Evolutionary conservation across 495 filamentous ascomycete genomes (phyloP), one percentile per base, ranked within the genome.

Genomic region (Neurospora pannonica): DNA sequence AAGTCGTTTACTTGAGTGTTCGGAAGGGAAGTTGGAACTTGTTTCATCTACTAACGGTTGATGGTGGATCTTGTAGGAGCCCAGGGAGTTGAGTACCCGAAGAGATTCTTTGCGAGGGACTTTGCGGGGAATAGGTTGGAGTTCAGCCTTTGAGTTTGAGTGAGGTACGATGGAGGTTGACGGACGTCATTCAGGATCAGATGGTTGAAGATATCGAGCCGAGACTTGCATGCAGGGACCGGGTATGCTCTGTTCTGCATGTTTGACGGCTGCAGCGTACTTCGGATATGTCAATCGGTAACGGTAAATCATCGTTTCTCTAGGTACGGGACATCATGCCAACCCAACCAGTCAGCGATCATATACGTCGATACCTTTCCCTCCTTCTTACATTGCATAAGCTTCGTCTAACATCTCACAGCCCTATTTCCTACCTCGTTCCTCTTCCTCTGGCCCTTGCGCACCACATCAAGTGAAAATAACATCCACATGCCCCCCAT

Each of bases 61-160:
- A n/a, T n/a, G n/a, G n/a, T n/a, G n/a, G n/a, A n/a, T n/a, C n/a
- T n/a, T n/a, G n/a, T 70, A 88, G 88, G 88, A 6, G 79, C 81
- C 0, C 81, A 87, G 76, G 88, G 86, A 0, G 86, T 85, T 2
- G 89, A 90, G 76, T 90, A 89, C 76, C 89, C 89, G 2, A 82
- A 78, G 38, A 81, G 89, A 24, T 91, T 91, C 80, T 91, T 91
- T 79, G 89, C 88, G 1, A 82, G 89, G 71, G 89, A 91, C 75
- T 91, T 83, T 83, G 88, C 87, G 7, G 89, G 89, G 9, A 91
- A 91, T 78, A 75, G 86, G 73, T 78, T 91, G 54, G 89, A 91
- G 78, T 91, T 90, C 77, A 88, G 83, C 70, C 73, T 89, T 71
- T 91, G 62, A 73, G n/a, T n/a, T 46, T 7, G 11, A 13, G 48